Base-by-base conservation (phyloP, 371 early-diverging fungal species). In the Chytridiales sp. region DNA sequence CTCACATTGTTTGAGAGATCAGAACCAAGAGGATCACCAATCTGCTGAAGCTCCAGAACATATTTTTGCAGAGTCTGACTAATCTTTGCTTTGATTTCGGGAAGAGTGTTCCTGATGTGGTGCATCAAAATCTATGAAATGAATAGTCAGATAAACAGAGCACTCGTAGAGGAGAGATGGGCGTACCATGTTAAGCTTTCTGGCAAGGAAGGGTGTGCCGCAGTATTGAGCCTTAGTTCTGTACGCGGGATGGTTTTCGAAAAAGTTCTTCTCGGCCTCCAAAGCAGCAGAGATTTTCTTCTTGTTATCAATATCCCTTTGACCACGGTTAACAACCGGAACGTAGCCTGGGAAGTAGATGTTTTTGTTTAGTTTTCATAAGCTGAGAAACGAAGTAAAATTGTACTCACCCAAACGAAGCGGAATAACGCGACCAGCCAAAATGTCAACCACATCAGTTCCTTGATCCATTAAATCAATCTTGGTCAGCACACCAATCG, bases 381-480 rank as follows among this genome's bases (percentile, higher is more conserved):
- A 39, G 15, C 21, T 39, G 21, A 48, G 15, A 27, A 35, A 47
- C 6, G 11, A 38, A n/a, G 38, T 38, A 9, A n/a, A 17, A 31
- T 11, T n/a, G 34, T 32, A 5, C 62, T 15, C 50, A 78, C 94
- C 98, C 24, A 99, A 80, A 36, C 92, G 80, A 60, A 99, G 80
- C 2, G 95, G 95, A 64, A 99, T 93, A 31, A 98, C 87, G 19
- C 95, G 84, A 3, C 98, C 98, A 22, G 98, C 96, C 62, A 99
- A 83, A 66, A 99, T 94, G 73, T 99, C 97, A 42, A 99, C 91
- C 13, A 98, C 96, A 76, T 99, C 97, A 3, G 99, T 99, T 17
- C 99, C 99, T 64, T 87, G 85, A 78, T 99, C 99, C 99, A 99
- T 99, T 60, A 99, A 77, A 78, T 99, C 99, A 38, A 99, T 86